Evolutionary conservation across 2,329 filamentous ascomycete genomes (phyloP).

Genomic region (Gyromitra esculenta): DNA sequence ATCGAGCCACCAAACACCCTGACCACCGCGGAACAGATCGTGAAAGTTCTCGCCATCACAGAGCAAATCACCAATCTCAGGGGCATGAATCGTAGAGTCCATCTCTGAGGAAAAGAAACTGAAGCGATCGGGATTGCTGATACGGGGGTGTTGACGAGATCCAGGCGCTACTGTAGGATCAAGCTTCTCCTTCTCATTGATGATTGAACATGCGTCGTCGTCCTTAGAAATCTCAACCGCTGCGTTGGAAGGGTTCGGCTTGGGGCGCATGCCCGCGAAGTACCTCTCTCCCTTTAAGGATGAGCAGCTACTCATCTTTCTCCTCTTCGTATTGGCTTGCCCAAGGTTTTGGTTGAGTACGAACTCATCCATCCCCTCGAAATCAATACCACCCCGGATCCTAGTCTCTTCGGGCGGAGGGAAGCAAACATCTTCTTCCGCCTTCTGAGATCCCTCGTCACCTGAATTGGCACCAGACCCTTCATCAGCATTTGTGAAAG

Average conservation of each 20-base stretch:
- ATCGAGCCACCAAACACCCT: conserved; percentile 99
- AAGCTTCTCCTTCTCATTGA: conserved; percentile 59
- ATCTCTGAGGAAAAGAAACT: conserved; percentile 97
- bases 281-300: conserved; percentile 42
- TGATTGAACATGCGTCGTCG: conserved; percentile 24
- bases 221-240: conserved; percentile 39
- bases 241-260: conserved; percentile 7
- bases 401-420: conserved; percentile 79
- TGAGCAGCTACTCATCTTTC: conserved; percentile 56
- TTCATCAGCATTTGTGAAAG: conserved; percentile 63
- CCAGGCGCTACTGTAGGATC: conserved; percentile 50
- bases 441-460: conserved; percentile 74
- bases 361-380: conserved; percentile 92
- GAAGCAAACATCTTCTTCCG: conserved; percentile 89
- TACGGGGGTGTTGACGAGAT: conserved; percentile 59
- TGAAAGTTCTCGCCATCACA: conserved; percentile 89
- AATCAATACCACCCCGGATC: conserved; percentile 84
- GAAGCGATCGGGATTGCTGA: conserved; percentile 77
- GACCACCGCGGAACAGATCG: conserved; percentile 79
- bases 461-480: conserved; percentile 68
- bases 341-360: conserved; percentile 68
- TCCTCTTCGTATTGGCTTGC: conserved; percentile 53
- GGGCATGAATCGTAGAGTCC: conserved; percentile 90
- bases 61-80: conserved; percentile 85
- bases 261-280: conserved; percentile 35